Evolutionary conservation across 192 early-diverging fungal species (phyloP).

Genomic region (Cladochytrium replicatum): DNA sequence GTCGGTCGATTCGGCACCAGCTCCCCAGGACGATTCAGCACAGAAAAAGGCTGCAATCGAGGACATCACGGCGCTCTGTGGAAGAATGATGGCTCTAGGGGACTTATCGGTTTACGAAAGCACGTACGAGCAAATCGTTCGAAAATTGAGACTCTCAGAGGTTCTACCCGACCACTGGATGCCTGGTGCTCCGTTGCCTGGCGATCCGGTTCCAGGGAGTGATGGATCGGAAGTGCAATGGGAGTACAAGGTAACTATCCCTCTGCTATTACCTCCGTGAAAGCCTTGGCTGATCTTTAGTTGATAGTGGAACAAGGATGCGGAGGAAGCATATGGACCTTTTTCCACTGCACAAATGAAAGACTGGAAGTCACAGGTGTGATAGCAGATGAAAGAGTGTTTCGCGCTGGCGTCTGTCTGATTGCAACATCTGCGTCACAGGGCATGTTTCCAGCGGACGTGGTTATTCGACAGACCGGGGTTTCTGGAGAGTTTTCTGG

Average conservation of each 20-base stretch:
- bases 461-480: too few species aligned
- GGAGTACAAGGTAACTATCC: background rate
- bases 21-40: conserved; percentile 9
- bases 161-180: conserved; percentile 16
- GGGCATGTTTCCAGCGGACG: too few species aligned
- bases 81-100: conserved; percentile 30
- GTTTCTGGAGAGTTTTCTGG: too few species aligned
- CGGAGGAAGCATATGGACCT: conserved; percentile 18
- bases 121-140: conserved; percentile 36
- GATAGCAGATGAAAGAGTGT: too few species aligned
- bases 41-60: conserved; percentile 19
- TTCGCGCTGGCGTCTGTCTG: too few species aligned
- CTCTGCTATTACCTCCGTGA: conserved; percentile 26
- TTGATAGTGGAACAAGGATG: conserved; percentile 10
- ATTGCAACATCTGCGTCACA: too few species aligned
- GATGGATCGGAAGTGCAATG: conserved; percentile 1
- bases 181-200: conserved; percentile 33
- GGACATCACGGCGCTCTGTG: conserved; percentile 28
- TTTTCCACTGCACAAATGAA: conserved; percentile 13
- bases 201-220: conserved; percentile 13
- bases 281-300: too few species aligned
- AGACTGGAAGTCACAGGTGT: conserved; percentile 15
- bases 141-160: conserved; percentile 25
- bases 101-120: conserved; percentile 34
- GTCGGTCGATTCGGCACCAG: conserved; percentile 1